These are phyloP conservation scores for Mycena belliarum DNA, from an alignment of 768 basidiomycete species.

Conservation along the genomic window DNA sequence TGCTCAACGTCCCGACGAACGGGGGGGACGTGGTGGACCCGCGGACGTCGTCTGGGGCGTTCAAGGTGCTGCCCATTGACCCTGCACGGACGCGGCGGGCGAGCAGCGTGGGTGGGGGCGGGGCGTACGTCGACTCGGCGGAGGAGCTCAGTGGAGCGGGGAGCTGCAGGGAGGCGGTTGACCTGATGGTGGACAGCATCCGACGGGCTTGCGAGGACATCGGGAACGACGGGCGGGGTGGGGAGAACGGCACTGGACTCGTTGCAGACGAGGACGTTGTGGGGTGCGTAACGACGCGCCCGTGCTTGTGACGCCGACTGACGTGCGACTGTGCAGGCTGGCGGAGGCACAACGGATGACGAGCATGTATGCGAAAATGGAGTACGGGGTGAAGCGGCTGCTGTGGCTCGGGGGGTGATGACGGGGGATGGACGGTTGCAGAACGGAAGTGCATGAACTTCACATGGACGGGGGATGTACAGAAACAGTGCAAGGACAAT, in stretches of 20 bases:
- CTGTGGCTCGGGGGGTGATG: conserved; percentile 79
- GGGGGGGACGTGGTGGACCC: conserved; percentile 35
- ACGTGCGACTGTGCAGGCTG: conserved; percentile 47
- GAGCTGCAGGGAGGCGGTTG: conserved; percentile 77
- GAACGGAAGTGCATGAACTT: background rate
- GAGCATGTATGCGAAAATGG: conserved; percentile 87
- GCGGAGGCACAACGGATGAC: conserved; percentile 85
- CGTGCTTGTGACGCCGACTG: conserved; percentile 11
- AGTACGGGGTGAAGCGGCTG: conserved; percentile 88
- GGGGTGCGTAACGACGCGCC: conserved; percentile 50
- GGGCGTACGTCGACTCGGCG: conserved; percentile 51
- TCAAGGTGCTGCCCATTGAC: conserved; percentile 79
- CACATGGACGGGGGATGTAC: background rate
- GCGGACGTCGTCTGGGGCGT: conserved; percentile 57
- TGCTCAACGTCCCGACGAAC: conserved; percentile 34
- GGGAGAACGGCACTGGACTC: conserved; percentile 38
- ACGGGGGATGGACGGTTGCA: background rate
- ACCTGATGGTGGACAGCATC: conserved; percentile 73
- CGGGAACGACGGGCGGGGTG: conserved; percentile 40
- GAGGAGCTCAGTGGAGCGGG: conserved; percentile 62
- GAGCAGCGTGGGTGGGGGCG: conserved; percentile 42
- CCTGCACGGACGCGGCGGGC: conserved; percentile 51
- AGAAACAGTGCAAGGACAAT: too few species aligned
- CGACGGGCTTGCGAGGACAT: conserved; percentile 64
- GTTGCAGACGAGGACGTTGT: conserved; percentile 75